Percentiles rank a stretch among this genome's conserved stretches.
These are phyloP conservation scores for Lichtheimia corymbifera DNA, from an alignment of 371 early-diverging fungal species.

Conservation along the genomic window DNA sequence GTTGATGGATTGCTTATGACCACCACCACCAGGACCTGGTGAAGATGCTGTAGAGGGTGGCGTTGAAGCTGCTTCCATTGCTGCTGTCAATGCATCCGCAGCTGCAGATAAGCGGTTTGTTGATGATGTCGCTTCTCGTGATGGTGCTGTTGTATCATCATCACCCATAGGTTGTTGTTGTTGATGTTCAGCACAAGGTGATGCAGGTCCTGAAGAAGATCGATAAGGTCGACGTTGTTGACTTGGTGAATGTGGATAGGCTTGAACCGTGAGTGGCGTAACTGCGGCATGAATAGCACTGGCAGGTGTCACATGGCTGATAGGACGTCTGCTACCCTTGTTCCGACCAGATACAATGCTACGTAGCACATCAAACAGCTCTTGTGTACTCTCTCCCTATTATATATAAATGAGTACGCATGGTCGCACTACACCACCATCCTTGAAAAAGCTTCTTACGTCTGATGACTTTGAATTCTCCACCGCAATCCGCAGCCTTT, in stretches of 20 bases:
- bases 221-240: conserved; percentile 1
- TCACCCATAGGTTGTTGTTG: background rate
- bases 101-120: conserved; percentile 26
- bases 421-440: background rate
- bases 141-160: background rate
- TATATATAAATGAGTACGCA: background rate
- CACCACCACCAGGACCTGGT: background rate
- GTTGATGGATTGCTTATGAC: background rate
- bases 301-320: conserved; percentile 34
- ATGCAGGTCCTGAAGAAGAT: background rate
- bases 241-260: conserved; percentile 20
- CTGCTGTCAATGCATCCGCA: conserved; percentile 36
- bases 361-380: conserved; percentile 28
- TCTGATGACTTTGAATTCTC: conserved; percentile 20
- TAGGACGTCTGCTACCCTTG: conserved; percentile 20
- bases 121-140: background rate
- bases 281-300: conserved; percentile 29
- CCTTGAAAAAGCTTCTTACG: background rate
- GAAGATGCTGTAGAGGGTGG: background rate
- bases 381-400: conserved; percentile 20
- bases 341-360: conserved; percentile 15
- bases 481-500: conserved; percentile 27
- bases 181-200: background rate
- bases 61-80: conserved; percentile 23
- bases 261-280: conserved; percentile 42